A percentile compares a stretch with the other conserved stretches of the same genome.
phyloP scores from a whole-genome alignment of 345 rosid species.

The Cardamine resedifolia region DNA sequence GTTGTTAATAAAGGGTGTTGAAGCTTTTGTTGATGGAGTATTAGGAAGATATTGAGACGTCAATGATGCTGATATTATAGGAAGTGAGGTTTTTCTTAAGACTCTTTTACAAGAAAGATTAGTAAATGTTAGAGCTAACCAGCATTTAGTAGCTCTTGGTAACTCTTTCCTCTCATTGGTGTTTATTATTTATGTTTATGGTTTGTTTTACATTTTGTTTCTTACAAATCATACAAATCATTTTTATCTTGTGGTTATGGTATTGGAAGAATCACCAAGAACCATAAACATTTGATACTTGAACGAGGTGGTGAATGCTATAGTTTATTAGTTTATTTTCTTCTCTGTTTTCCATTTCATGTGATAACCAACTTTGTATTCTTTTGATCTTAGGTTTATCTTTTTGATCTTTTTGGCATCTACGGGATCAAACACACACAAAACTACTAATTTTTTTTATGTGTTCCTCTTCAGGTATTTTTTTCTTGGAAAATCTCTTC shows the following conservation, averaged over 20 bases:
- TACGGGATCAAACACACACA: conserved; percentile 49
- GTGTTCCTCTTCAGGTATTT: conserved; percentile 87
- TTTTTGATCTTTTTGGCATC: conserved; percentile 83
- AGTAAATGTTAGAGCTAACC: conserved; percentile 43
- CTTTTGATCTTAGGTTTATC: conserved; percentile 70
- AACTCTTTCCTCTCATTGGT: conserved; percentile 25
- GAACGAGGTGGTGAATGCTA: conserved; percentile 91
- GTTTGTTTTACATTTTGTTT: background rate
- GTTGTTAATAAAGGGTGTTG: conserved; percentile 64
- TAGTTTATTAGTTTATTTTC: background rate
- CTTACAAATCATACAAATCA: background rate
- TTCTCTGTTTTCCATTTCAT: background rate
- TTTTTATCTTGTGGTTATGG: conserved; percentile 95
- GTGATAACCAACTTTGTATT: background rate
- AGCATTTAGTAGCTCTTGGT: conserved; percentile 92
- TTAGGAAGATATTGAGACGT: conserved; percentile 89
- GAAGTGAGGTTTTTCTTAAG: conserved; percentile 78
- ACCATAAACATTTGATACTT: conserved; percentile 75
- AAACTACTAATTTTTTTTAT: conserved; percentile 72
- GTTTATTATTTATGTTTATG: background rate
- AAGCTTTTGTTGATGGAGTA: conserved; percentile 90
- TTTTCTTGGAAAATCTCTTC: background rate
- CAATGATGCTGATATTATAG: conserved; percentile 73
- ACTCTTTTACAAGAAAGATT: conserved; percentile 64
- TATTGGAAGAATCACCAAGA: conserved; percentile 85